Conservation (phyloP, 2,329 filamentous ascomycete species). For the Colletotrichum australisinense region DNA sequence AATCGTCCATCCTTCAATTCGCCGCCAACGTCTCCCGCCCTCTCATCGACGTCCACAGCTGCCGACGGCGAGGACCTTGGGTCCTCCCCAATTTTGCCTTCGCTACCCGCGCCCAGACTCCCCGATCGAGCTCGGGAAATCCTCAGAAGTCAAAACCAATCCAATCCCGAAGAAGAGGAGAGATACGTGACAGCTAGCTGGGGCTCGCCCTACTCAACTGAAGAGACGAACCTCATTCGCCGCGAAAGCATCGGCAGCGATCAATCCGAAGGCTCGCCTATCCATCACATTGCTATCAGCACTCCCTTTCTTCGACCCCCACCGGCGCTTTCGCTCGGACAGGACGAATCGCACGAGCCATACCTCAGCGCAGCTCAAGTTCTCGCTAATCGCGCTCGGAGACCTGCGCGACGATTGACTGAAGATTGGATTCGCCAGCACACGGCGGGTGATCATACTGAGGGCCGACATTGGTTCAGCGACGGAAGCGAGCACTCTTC, state of each 20-base stretch:
- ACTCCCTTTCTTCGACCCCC: conserved; percentile 72
- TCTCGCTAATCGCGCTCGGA: conserved; percentile 71
- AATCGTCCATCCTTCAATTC: conserved; percentile 48
- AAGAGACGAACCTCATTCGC: conserved; percentile 63
- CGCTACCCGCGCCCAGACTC: conserved; percentile 68
- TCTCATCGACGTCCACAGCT: conserved; percentile 72
- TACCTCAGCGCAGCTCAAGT: conserved; percentile 66
- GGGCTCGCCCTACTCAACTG: conserved; percentile 88
- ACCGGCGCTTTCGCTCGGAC: conserved; percentile 55
- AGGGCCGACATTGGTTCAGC: conserved; percentile 44
- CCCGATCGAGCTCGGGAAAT: conserved; percentile 66
- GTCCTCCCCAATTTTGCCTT: conserved; percentile 68
- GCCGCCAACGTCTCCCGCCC: conserved; percentile 65
- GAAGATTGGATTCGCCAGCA: conserved; percentile 91
- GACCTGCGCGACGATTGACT: conserved; percentile 73
- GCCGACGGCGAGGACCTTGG: conserved; percentile 66
- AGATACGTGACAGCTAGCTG: conserved; percentile 81
- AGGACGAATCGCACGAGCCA: conserved; percentile 47
- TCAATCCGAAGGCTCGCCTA: conserved; percentile 68
- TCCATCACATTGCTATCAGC: conserved; percentile 70
- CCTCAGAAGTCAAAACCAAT: conserved; percentile 61
- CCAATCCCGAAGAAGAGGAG: conserved; percentile 50
- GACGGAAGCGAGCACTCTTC: conserved; percentile 76
- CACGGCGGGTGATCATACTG: conserved; percentile 73
- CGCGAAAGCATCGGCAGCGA: conserved; percentile 68